Percentiles rank a stretch among this genome's conserved stretches.
Conservation (phyloP, 164 flowering plant species). For the Platanus orientalis region DNA sequence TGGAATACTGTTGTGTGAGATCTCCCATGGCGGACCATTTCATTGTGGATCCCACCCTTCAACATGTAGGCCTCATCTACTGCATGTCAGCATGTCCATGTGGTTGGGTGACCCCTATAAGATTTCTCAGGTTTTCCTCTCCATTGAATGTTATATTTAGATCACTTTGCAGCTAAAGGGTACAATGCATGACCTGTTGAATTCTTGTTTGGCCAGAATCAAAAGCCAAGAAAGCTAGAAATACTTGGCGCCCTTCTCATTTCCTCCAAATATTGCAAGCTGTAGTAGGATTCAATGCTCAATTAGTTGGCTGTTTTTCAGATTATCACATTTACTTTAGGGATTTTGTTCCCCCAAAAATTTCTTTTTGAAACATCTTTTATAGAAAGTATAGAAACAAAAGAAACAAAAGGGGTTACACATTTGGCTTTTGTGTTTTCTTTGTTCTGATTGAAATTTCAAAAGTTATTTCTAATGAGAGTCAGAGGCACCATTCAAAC, state of each 20-base stretch:
- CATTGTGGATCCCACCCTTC: background rate
- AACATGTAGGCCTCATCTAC: background rate
- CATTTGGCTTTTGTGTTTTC: no score
- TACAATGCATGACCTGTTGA: conserved; percentile 58
- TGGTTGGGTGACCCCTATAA: background rate
- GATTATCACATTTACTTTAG: no score
- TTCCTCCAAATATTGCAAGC: background rate
- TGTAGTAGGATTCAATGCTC: background rate
- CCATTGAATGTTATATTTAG: background rate
- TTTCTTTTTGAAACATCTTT: no score
- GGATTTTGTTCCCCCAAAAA: no score
- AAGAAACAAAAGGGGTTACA: no score
- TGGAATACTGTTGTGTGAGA: background rate
- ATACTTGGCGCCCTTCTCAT: background rate
- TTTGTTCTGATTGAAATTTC: no score
- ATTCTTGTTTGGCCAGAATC: conserved; percentile 50
- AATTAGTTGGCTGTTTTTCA: background rate
- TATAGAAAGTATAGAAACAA: no score
- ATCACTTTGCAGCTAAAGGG: conserved; percentile 48
- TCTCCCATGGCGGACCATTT: background rate
- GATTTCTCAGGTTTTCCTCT: no score
- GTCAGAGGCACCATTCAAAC: no score
- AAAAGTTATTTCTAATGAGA: no score
- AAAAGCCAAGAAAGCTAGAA: conserved; percentile 16
- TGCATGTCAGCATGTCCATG: no score